Conservation (phyloP, 177 flowering plant species). For the Vitis hybrid region DNA sequence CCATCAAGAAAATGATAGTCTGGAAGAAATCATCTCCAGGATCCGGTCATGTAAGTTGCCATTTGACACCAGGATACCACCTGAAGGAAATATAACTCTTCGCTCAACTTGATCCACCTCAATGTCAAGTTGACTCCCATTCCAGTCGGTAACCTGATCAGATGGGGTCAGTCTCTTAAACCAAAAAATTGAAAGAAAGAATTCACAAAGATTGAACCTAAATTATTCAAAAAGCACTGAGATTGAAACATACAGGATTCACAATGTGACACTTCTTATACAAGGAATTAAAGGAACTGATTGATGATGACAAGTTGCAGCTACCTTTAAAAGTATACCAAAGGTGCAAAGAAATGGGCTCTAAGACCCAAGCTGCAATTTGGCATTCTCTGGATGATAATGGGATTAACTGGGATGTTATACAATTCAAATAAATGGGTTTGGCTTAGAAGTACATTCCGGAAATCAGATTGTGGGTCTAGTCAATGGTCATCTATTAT, state of each 20-base stretch:
- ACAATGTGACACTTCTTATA: not conserved
- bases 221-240: not conserved
- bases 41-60: conserved; percentile 53
- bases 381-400: no score
- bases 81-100: conserved; percentile 66
- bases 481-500: no score
- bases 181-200: not conserved
- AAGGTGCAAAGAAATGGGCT: no score
- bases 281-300: not conserved
- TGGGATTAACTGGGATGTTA: no score
- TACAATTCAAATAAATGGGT: no score
- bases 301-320: no score
- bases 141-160: conserved; percentile 84
- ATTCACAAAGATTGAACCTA: not conserved
- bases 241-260: not conserved
- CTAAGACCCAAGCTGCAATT: no score
- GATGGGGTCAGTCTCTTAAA: not conserved
- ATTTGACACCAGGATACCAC: conserved; percentile 77
- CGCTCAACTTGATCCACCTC: conserved; percentile 64
- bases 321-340: no score
- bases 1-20: conserved; percentile 19
- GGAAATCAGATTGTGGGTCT: no score
- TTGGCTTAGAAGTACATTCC: no score
- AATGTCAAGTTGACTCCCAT: conserved; percentile 68
- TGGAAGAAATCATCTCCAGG: conserved; percentile 48